A percentile compares a stretch with the other conserved stretches of the same genome.
Evolutionary conservation across 2,329 filamentous ascomycete species (phyloP).

Genomic region (Trichoderma simmonsii): DNA sequence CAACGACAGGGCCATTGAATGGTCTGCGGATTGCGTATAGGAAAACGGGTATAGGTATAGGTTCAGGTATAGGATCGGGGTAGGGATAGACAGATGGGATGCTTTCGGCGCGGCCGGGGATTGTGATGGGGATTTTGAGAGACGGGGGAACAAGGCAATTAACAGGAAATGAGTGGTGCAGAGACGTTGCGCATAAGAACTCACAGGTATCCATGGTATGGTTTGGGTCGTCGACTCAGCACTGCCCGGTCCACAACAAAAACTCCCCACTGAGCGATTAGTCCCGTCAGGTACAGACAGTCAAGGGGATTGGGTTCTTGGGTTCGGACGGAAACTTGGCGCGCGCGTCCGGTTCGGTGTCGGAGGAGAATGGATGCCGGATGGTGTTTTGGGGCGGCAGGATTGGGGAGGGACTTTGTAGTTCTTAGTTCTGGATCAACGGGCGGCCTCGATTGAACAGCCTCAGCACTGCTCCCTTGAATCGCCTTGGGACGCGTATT

Average conservation of each 20-base stretch:
- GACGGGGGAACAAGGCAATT: neutral
- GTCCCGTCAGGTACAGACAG: neutral
- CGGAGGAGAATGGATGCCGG: neutral
- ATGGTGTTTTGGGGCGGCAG: neutral
- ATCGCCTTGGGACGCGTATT: neutral
- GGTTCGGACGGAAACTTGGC: neutral
- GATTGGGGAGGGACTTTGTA: neutral
- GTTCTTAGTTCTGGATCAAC: neutral
- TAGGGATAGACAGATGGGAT: neutral
- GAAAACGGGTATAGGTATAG: neutral
- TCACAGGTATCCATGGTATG: constrained; percentile 10
- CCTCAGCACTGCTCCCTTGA: neutral
- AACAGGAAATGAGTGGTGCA: constrained; percentile 3
- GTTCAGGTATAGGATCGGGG: neutral
- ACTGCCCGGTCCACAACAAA: constrained; percentile 9
- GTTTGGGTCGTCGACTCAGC: neutral
- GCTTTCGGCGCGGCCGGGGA: constrained; percentile 2
- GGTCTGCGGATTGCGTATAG: neutral
- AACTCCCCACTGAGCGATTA: constrained; percentile 11
- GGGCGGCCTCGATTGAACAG: constrained; percentile 2
- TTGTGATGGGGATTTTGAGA: neutral
- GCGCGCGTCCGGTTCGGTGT: constrained; percentile 5
- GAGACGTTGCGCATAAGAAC: constrained; percentile 4
- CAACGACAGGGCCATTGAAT: constrained; percentile 5
- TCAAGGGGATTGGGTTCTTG: neutral